Evolutionary conservation across 371 early-diverging fungal genomes (phyloP), one percentile per base, ranked within the genome.

Genomic region (Actinomucor elegans): DNA sequence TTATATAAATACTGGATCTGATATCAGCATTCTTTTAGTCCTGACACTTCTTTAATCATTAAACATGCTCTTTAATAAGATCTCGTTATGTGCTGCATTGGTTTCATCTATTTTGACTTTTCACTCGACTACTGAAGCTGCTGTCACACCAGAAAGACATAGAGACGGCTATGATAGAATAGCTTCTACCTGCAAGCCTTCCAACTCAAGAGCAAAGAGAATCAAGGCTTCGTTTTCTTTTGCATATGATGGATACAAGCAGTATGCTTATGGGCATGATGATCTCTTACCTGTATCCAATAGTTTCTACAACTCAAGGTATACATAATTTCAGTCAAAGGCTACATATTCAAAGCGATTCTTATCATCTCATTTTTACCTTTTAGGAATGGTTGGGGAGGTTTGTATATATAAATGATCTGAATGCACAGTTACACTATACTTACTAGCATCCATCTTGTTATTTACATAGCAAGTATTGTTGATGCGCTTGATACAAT

Each of bases 401-500:
- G 69, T 62, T 50, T 32, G 38, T 24, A 5, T 17, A 9, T 31
- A 28, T 15, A 11, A 29, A 20, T 29, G 38, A 32, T 4, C 41
- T 4, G 18, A 6, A 41, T 12, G 5, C 14, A 5, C 24, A 32
- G 11, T 48, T 23, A 42, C 38, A 28, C 11, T 9, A 38, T 38
- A 2, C n/a, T n/a, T n/a, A n/a, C n/a, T n/a, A n/a, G n/a, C n/a
- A n/a, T n/a, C n/a, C n/a, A n/a, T n/a, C n/a, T n/a, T n/a, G n/a
- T n/a, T 29, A 18, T 17, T 9, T 21, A 21, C 10, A 24, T 37
- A 77, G 83, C 83, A 38, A 87, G 91, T 3, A 81, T 93, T 52
- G 78, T 94, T 27, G 96, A 96, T 62, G 75, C 90, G 9, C 70
- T 96, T 27, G 96, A 94, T 58, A 94, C 96, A 2, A 77, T 92